Base-by-base conservation (phyloP, 768 basidiomycete genomes). In the Leccinum disarticulatum region DNA sequence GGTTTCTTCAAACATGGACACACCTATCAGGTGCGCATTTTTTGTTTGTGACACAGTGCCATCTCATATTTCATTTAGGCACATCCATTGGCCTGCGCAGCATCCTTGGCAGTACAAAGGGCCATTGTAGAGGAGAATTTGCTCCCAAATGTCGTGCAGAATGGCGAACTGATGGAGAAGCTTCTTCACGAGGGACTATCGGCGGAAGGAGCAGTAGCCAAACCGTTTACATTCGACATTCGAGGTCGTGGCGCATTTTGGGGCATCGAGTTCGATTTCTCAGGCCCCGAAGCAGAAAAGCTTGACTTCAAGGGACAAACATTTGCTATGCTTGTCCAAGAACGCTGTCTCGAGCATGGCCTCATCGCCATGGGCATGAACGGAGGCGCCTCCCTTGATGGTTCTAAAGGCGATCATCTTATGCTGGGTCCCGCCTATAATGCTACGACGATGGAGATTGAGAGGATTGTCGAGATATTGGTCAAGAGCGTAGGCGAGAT, bases 161-260 rank as follows among this genome's bases (percentile, higher is more conserved):
- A 86, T 60, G 90, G 88, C 41, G 79, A 77, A 57, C 81, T 88
- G 66, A 76, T 93, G 54, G 77, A 81, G 77, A 69, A 33, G 22
- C 79, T 87, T 10, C 79, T 94, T 35, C 69, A 75, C 46, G 76
- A 80, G 61, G 80, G 83, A 28, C 76, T 94, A 35, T 75, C 76
- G 55, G 77, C 80, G 0, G 82, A 84, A 8, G 83, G 81, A 64
- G 76, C 83, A n/a, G 67, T 77, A 48, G 82, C 87, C 36, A 82
- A 83, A 28, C 87, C 87, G 1, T 88, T 82, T 69, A 81, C 83
- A 4, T 91, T 87, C 67, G 91, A 93, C 69, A 83, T 93, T 60
- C 87, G 94, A 30, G 93, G 94, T 10, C 84, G 85, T 19, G 94
- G 93, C 35, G 81, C 86, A 30, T 92, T 94, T 76, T 93, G 89